Evolutionary conservation across 73 alveolate species (phyloP).

Genomic region (Symbiodinium natans): DNA sequence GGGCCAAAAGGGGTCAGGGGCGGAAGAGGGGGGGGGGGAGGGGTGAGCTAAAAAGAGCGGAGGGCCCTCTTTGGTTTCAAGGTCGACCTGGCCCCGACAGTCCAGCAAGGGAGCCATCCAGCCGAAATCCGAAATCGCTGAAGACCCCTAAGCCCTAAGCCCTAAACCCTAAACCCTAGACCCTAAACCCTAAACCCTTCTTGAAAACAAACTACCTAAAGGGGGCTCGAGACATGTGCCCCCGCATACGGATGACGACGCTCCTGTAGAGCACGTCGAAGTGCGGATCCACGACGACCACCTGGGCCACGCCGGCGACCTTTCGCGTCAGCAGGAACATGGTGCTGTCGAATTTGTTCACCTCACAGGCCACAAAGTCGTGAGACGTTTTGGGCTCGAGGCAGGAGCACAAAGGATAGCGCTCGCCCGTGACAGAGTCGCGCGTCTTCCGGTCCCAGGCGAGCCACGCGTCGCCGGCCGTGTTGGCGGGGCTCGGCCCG

Average conservation of each 20-base stretch:
- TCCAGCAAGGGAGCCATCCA: no score
- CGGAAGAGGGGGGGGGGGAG: no score
- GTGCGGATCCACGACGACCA: not conserved
- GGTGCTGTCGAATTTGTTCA: conserved; percentile 3
- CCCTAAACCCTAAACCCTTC: no score
- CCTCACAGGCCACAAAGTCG: not conserved
- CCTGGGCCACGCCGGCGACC: not conserved
- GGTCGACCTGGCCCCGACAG: no score
- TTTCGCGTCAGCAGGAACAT: not conserved
- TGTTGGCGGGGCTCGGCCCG: not conserved
- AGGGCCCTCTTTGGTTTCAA: no score
- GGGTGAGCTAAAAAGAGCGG: no score
- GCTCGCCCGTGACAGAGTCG: conserved; percentile 1
- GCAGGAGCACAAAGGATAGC: not conserved
- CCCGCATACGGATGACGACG: not conserved
- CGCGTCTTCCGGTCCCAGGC: conserved; percentile 2
- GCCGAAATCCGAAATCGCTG: no score
- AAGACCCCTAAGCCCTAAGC: no score
- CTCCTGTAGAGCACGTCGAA: not conserved
- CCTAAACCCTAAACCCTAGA: no score
- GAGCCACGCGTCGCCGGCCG: not conserved
- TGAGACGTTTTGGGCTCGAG: not conserved
- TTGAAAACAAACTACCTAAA: no score
- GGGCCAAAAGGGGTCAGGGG: no score
- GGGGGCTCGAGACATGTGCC: no score